Evolutionary conservation across 2,329 filamentous ascomycete species (phyloP), one percentile per base, ranked within the genome.

Genomic region (Aspergillus flavus): DNA sequence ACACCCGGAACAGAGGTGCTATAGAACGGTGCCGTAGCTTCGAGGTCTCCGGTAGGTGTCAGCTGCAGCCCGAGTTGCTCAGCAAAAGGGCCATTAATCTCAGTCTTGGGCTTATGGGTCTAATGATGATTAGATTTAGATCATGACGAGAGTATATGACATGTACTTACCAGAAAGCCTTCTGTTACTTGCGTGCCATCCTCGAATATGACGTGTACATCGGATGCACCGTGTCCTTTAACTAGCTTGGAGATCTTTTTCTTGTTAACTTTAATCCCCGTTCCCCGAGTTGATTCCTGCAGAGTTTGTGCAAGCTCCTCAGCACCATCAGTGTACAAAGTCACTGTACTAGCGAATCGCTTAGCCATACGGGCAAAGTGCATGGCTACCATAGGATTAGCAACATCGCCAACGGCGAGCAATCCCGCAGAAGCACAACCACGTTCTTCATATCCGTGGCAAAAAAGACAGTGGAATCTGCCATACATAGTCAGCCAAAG

Each of bases 1-100:
- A 63, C 58, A 2, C 63, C 61, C 5, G 58, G 30, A n/a, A 60
- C 54, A 19, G 50, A 57, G 4, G 65, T 58, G 52, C 61, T 61
- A 32, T 58, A 54, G 26, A 61, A 61, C 4, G 58, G 61, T 6
- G 41, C 45, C 3, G n/a, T 54, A 5, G 56, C 36, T 19, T 63
- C 55, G 7, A 62, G 43, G 5, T 61, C 45, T 2, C 53, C 61
- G 12, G 39, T 45, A 7, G 41, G 48, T 23, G 57, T 39, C 34
- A 58, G 14, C 21, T 58, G 54, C 7, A 62, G 28, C 1, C 61
- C 50, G 5, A 59, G 56, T 26, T 64, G 62, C 3, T 26, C 28
- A 0, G 50, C 58, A 5, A 64, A 64, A 14, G 59, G 56, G 3
- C 55, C 62, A 21, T 57, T 61, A 14, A 61, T 26, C 12, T 52